Base-by-base conservation (phyloP, 2,329 filamentous ascomycete genomes). In the Hirsutella thompsonii region DNA sequence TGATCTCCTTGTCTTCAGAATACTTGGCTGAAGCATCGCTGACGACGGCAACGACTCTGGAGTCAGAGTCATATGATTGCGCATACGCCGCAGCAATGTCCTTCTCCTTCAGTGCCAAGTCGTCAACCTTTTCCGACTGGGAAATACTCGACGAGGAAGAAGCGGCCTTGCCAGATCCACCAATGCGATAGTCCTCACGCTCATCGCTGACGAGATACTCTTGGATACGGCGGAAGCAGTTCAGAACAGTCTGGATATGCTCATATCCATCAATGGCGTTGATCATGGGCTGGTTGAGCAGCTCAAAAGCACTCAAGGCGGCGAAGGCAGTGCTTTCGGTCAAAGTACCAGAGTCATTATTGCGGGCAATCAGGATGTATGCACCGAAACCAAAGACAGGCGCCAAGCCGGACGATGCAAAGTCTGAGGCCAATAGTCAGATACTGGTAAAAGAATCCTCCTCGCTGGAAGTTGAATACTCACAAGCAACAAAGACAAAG, bases 251-350 rank as follows among this genome's bases (percentile, higher is more conserved):
- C 30, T 51, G 47, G 5, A 46, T 37, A 23, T 50, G 44, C 36
- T 52, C 49, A 20, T 45, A 44, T 2, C 47, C 49, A 23, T 49
- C 43, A 3, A 50, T 41, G 9, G 46, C 39, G 14, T 44, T 43
- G 16, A 48, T 43, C 11, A 49, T 39, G 16, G 50, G 49, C 18
- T 47, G 45, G 29, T 52, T 42, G 13, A 46, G 48, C 16, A 52
- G 37, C 33, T 47, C 45, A 20, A 47, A 52, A 16, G 48, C 37
- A 18, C 48, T 46, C 40, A 52, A 21, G 3, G 48, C 40, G 6
- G 50, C 46, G 35, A 52, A 52, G 2, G 48, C 47, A 14, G 47
- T 41, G 4, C 46, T 44, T 37, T 51, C 50, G 0, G 46, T 50
- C 20, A 52, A 42, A 1, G 50, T 46, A 13, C 42, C 40, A 1